phyloP scores from a whole-genome alignment of 164 flowering plant genomes.

The Protea cynaroides region DNA sequence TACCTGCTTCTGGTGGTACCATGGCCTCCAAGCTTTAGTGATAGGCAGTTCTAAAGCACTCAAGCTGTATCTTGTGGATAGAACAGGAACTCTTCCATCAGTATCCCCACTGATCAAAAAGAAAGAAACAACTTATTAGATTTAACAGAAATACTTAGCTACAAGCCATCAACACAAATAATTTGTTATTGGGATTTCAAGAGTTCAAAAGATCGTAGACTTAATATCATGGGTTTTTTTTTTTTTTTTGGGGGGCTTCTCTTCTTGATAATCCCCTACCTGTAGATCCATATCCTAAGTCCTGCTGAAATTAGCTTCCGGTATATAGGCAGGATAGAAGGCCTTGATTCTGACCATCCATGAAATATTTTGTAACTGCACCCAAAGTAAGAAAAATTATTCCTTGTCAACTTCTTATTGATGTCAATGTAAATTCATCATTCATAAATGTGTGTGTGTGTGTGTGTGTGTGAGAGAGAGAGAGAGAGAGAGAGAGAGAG shows the following conservation, averaged over 20 bases:
- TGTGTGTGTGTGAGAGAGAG: conserved; percentile 13
- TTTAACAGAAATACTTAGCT: too few species aligned
- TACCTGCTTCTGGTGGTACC: conserved; percentile 87
- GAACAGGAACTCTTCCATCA: conserved; percentile 93
- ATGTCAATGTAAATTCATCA: too few species aligned
- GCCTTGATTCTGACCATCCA: conserved; percentile 53
- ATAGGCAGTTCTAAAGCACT: conserved; percentile 56
- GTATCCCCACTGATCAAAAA: conserved; percentile 80
- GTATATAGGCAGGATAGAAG: conserved; percentile 84
- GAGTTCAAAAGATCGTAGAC: too few species aligned
- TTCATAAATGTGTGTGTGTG: neutral
- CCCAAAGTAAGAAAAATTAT: conserved; percentile 3
- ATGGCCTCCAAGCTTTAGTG: conserved; percentile 75
- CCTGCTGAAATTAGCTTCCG: conserved; percentile 76
- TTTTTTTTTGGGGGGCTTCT: too few species aligned
- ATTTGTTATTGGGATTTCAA: too few species aligned
- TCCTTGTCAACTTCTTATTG: neutral
- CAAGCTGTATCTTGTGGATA: conserved; percentile 81
- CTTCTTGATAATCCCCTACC: conserved; percentile 29
- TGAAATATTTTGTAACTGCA: conserved; percentile 52
- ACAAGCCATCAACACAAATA: too few species aligned
- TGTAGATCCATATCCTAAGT: conserved; percentile 90
- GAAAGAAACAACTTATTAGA: neutral
- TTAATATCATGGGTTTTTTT: too few species aligned
- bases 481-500: conserved; percentile 11